phyloP scores from a whole-genome alignment of 306 rosid species.

The Prunus mume region DNA sequence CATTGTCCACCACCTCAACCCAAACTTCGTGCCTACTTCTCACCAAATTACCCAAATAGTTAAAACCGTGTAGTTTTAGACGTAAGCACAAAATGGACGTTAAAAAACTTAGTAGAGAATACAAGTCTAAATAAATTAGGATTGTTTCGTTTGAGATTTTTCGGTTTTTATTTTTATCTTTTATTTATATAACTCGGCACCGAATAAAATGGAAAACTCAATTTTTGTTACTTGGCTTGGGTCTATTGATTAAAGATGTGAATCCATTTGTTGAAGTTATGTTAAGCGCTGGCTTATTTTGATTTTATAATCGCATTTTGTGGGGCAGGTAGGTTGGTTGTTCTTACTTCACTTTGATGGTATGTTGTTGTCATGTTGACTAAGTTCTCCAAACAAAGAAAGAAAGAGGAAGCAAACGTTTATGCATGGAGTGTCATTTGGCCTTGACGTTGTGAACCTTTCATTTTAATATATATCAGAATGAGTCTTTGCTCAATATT shows the following conservation, averaged over 20 bases:
- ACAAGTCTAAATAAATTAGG: too few species aligned
- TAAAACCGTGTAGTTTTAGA: too few species aligned
- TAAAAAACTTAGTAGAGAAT: too few species aligned
- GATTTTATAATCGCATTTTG: not conserved
- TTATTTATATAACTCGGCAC: too few species aligned
- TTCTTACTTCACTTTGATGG: slow-evolving; percentile 1
- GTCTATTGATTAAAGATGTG: not conserved
- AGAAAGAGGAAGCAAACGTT: not conserved
- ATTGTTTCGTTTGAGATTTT: too few species aligned
- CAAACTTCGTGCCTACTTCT: not conserved
- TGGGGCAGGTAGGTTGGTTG: slow-evolving; percentile 8
- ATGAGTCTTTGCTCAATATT: not conserved
- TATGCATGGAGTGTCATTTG: not conserved
- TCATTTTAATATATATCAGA: not conserved
- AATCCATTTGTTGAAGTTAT: not conserved
- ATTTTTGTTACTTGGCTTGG: not conserved
- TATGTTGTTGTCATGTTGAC: slow-evolving; percentile 14
- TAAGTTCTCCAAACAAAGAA: not conserved
- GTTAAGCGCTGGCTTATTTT: not conserved
- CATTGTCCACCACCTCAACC: not conserved
- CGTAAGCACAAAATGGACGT: too few species aligned
- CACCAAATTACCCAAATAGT: not conserved
- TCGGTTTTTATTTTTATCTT: too few species aligned
- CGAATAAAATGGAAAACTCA: not conserved
- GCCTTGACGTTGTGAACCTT: slow-evolving; percentile 3